Percentiles rank a stretch among this genome's conserved stretches.
phyloP scores from a whole-genome alignment of 2,329 filamentous ascomycete genomes.

The Trichoderma brevicompactum region DNA sequence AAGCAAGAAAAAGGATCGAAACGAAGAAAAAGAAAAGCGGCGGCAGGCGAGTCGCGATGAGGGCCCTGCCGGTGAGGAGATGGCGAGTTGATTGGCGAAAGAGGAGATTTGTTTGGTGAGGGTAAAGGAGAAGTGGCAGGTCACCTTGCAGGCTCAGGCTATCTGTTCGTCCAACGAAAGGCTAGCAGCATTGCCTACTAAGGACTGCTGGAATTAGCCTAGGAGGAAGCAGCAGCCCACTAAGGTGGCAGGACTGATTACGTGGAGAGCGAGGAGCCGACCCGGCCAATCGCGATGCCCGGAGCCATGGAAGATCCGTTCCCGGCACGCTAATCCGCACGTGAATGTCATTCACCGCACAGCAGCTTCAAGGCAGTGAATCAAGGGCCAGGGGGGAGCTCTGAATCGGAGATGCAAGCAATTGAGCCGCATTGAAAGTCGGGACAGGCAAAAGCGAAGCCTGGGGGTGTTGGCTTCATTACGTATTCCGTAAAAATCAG shows the following conservation, averaged over 20 bases:
- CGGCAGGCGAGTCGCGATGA: conserved; percentile 33
- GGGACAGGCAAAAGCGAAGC: not conserved
- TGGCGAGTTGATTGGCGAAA: conserved; percentile 31
- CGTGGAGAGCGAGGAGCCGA: conserved; percentile 28
- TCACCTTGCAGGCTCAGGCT: conserved; percentile 42
- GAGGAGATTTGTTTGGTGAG: conserved; percentile 31
- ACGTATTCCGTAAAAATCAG: not conserved
- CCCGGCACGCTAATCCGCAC: conserved; percentile 26
- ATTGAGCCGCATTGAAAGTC: not conserved
- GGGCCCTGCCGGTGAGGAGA: conserved; percentile 37
- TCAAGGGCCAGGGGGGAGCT: conserved; percentile 15
- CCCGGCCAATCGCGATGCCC: conserved; percentile 31
- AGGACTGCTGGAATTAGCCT: conserved; percentile 1
- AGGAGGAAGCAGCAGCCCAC: conserved; percentile 27
- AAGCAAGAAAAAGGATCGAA: conserved; percentile 30
- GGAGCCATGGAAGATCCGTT: conserved; percentile 34
- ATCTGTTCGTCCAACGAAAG: conserved; percentile 40
- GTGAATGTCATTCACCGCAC: conserved; percentile 22
- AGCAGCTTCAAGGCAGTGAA: not conserved
- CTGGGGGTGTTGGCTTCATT: rapidly evolving
- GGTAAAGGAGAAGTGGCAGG: conserved; percentile 33
- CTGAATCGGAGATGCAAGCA: not conserved
- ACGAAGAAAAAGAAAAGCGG: conserved; percentile 21
- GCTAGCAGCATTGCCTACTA: not conserved
- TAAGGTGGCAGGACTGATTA: conserved; percentile 22